Evolutionary conservation across 306 rosid species (phyloP).

Genomic region (Nissolia schottii): DNA sequence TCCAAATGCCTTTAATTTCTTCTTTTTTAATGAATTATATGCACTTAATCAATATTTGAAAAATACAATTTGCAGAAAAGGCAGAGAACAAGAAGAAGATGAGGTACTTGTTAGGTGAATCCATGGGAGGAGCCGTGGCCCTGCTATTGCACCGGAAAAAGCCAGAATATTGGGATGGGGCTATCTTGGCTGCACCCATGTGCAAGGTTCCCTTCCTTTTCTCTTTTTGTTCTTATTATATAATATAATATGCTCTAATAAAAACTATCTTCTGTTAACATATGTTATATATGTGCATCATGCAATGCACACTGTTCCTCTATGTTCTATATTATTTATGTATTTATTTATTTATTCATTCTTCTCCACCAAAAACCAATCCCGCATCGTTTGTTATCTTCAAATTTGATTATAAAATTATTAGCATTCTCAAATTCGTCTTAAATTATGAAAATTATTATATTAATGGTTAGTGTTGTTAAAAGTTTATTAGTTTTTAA

Average conservation of each 20-base stretch:
- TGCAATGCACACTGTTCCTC: not conserved
- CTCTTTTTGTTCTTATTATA: not conserved
- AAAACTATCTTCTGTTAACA: not conserved
- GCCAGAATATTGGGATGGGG: conserved; percentile 88
- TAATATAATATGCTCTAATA: not conserved
- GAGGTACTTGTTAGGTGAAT: conserved; percentile 81
- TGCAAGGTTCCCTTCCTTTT: conserved; percentile 60
- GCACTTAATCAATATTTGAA: not conserved
- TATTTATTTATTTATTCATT: too few species aligned
- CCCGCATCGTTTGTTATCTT: not conserved
- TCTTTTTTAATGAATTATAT: not conserved
- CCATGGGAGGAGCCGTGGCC: conserved; percentile 96
- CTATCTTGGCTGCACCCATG: conserved; percentile 91
- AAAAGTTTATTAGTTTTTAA: too few species aligned
- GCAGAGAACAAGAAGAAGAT: conserved; percentile 50
- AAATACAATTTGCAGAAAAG: conserved; percentile 38
- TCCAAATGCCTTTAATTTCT: not conserved
- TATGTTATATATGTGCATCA: not conserved
- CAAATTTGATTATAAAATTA: too few species aligned
- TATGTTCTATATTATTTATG: not conserved
- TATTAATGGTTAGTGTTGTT: too few species aligned
- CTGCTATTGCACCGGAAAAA: conserved; percentile 56
- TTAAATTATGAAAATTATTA: too few species aligned
- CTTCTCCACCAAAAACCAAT: not conserved
- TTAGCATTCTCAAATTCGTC: too few species aligned